phyloP scores from a whole-genome alignment of 768 basidiomycete species.

The Hygrophorus russula region DNA sequence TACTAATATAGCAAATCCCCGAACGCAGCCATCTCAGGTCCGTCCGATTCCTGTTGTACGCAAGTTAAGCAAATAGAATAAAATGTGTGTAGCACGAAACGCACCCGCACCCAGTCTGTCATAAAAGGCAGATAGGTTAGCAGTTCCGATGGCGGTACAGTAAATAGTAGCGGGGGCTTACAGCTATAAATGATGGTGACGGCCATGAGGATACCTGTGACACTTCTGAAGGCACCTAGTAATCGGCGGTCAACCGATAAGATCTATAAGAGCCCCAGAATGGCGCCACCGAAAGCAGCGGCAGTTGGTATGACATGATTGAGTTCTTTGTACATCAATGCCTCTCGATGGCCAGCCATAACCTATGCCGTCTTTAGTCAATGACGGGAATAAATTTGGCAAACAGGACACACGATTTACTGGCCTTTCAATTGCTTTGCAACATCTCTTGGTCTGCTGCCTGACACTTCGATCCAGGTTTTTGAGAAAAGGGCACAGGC shows the following conservation, averaged over 20 bases:
- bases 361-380: constrained; percentile 28
- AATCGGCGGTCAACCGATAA: constrained; percentile 91
- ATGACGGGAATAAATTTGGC: too few species aligned
- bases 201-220: constrained; percentile 94
- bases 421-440: constrained; percentile 99
- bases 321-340: constrained; percentile 98
- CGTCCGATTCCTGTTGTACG: constrained; percentile 1
- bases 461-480: constrained; percentile 99
- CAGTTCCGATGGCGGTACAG: constrained; percentile 1
- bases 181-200: constrained; percentile 96
- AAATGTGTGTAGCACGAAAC: constrained; percentile 8
- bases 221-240: constrained; percentile 92
- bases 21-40: constrained; percentile 3
- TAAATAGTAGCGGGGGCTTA: constrained; percentile 27
- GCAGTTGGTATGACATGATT: constrained; percentile 97
- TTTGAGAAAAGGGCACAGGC: constrained; percentile 98
- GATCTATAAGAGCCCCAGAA: constrained; percentile 81
- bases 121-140: constrained; percentile 5
- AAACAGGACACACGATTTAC: constrained; percentile 64
- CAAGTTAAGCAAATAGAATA: neutral
- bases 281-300: constrained; percentile 95
- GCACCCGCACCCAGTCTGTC: constrained; percentile 80
- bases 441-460: constrained; percentile 89
- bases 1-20: constrained; percentile 1
- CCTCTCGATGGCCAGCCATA: constrained; percentile 88